Base-by-base conservation (phyloP, 352 stramenopile genomes). In the Phytopythium sindhum region DNA sequence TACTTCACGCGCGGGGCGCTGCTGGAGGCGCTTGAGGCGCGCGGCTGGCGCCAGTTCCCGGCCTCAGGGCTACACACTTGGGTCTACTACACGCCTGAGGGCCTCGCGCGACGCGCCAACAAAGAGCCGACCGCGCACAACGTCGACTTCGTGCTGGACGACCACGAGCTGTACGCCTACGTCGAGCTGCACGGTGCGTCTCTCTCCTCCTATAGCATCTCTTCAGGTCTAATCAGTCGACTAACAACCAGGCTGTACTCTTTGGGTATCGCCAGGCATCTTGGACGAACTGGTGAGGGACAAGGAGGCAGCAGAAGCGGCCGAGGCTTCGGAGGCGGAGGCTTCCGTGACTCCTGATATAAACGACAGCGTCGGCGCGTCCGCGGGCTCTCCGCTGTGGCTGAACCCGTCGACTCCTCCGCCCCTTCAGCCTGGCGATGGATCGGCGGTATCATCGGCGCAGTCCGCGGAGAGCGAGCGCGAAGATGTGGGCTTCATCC, bases 101-200 rank as follows among this genome's bases (percentile, higher is more conserved):
- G 66, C 54, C 61, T 83, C 23, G 70, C 77, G 37, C 58, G 69
- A 28, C 72, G 72, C 19, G 54, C 76, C 4, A 69, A 76, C 56
- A 61, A 61, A 41, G 33, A 53, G 24, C 56, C 24, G 23, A 61
- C 41, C 39, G 56, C n/a, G 39, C 56, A 10, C 33, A 45, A 45
- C 41, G 56, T 61, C 39, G 56, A 61, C 56, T 61, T 28, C 17
- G 56, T 61, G 24, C 41, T 60, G 21, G 54, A 61, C 56, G 56
- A 61, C 24, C 9, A 41, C 26, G 56, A 28, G 15, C 56, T 61
- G n/a, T 52, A 53, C 56, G 26, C 28, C 39, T 61, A 42, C 56
- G 24, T 61, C 56, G 41, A 61, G 56, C 26, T 41, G 15, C 56
- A 61, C 24, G 56, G 56, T 61, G 56, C 23, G 56, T 48, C 24